Evolutionary conservation across 83 land plant species (phyloP), one percentile per base, ranked within the genome.

Genomic region (Picea abies): DNA sequence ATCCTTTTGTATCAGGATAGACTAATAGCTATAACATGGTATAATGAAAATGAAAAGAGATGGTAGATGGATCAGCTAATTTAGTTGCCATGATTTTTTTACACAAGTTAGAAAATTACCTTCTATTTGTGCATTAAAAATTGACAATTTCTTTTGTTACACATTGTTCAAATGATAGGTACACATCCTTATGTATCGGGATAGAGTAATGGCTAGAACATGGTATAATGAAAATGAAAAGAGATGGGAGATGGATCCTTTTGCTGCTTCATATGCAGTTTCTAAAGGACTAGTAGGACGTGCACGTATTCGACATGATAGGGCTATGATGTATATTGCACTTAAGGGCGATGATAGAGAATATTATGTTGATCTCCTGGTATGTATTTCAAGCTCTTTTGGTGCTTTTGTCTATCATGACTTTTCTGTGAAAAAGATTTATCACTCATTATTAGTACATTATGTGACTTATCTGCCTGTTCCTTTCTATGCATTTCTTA

Each of bases 191-290:
- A 22, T 90, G 68, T 88, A 91, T 75, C 87, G 95, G 14, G 98
- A 96, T 81, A 93, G 95, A 82, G 91, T 96, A 10, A 83, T 89
- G 63, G 76, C 89, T 5, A 85, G 88, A 23, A 88, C 94, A 16
- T 92, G 95, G 93, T 94, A 84, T 83, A 89, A 93, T 89, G 90
- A 90, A 76, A 88, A 89, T 29, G 80, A 83, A 52, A 83, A 80
- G 63, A 86, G 97, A 80, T 96, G 98, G 98, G 97, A 96, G 79
- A 92, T 96, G 93, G 90, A 92, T 47, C 95, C 95, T 32, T 25
- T 93, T 10, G 97, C 97, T 80, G 90, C 94, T 67, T 89, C 95
- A 32, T 93, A 87, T 93, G 94, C 99, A 63, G 93, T 96, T 77
- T 87, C 92, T 58, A 90, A 88, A 78, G 90, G 93, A 65, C 78